These are phyloP conservation scores for Benincasa hispida DNA, from an alignment of 306 rosid species.

Conservation along the genomic window DNA sequence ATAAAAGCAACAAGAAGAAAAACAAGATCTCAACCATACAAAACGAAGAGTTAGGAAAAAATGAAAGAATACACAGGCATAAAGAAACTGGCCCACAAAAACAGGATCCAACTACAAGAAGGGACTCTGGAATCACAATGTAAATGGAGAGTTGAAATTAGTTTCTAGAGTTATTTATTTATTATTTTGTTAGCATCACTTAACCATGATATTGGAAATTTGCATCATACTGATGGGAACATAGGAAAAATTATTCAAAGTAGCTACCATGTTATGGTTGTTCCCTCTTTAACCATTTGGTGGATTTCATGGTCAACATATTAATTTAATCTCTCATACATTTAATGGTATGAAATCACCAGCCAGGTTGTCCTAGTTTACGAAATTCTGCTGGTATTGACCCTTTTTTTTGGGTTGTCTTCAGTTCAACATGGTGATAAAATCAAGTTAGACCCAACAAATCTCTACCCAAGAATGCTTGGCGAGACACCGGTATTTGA, in stretches of 20 bases:
- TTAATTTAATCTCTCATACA: background rate
- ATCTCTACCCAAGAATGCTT: conserved; percentile 20
- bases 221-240: background rate
- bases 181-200: background rate
- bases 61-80: too few relatives aligned
- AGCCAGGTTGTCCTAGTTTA: background rate
- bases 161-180: background rate
- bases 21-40: too few relatives aligned
- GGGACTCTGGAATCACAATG: too few relatives aligned
- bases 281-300: background rate
- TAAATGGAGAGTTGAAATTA: background rate
- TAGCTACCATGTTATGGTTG: background rate
- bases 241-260: background rate
- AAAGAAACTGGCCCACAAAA: too few relatives aligned
- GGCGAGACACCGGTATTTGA: conserved; percentile 21
- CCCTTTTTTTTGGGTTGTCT: conserved; percentile 18
- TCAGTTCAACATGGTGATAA: conserved; percentile 33
- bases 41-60: too few relatives aligned
- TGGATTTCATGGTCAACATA: background rate
- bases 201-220: background rate
- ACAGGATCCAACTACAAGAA: too few relatives aligned
- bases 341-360: background rate
- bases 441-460: conserved; percentile 21
- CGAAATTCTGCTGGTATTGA: background rate
- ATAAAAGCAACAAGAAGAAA: too few relatives aligned